Base-by-base conservation (phyloP, 257 asterid species). In the Henckelia pumila region DNA sequence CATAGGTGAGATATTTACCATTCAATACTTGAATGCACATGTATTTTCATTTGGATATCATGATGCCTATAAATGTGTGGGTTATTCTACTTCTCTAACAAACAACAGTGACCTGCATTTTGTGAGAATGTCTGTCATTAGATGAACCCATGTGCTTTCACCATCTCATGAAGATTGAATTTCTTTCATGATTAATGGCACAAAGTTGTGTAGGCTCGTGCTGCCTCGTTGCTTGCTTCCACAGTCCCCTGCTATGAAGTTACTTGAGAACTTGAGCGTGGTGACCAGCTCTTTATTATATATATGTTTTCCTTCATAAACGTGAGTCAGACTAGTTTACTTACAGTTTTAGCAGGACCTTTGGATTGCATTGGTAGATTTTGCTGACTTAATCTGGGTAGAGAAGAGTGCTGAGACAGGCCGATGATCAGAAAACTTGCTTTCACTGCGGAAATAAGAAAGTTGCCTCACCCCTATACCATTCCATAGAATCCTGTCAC, bases 391-490 rank as follows among this genome's bases (percentile, higher is more conserved):
- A 71, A 87, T 85, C 52, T 71, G 83, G 56, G 84, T 77, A 76
- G 88, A 79, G 83, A 89, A 92, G 40, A 89, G 89, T 52, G 96
- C 96, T 11, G 96, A 87, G 75, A 92, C 96, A 16, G 96, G 96
- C 47, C 96, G 82, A 68, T 92, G 98, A 80, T 89, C 96, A 1
- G 98, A 92, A 78, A 92, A 92, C 80, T 86, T 89, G 79, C 85
- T 92, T 80, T 92, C 98, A 77, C 95, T 88, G n/a, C 96, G 95
- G 70, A 92, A 81, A 74, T 92, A 89, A 77, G 95, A 82, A 68
- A 84, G 84, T 75, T 92, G 97, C 75, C 76, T 83, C 56, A 92
- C 84, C 70, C 98, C 96, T 83, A 87, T 79, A 50, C 98, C 98
- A 74, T 81, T 70, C 96, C 96, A 92, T 72, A 92, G 75, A 75